Evolutionary conservation across 1,139 yeast genomes (phyloP), one percentile per base, ranked within the genome.

Genomic region (Sugiyamaella castrensis): DNA sequence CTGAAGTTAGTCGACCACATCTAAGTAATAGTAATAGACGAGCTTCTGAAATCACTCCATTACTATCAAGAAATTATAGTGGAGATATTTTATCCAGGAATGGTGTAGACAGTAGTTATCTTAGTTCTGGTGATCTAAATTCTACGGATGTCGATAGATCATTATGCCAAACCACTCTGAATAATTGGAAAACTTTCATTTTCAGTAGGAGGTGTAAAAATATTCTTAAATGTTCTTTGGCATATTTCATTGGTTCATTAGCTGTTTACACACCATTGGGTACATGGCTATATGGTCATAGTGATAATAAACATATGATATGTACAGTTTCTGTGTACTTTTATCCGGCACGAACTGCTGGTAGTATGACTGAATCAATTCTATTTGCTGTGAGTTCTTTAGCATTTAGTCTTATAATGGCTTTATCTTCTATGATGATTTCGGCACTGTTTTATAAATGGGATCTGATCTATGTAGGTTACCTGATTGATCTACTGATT

Each of bases 241-340:
- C 94, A 1, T 87, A 87, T 61, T 69, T 83, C 10, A 55, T 86
- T 1, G 94, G 89, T 1, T 83, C 94, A 0, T 62, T 85, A 48
- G 87, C 84, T 1, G 95, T 87, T n/a, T 86, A 84, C 64, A 77
- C 80, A 58, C 72, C 80, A 0, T 70, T 77, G 2, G 72, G 87
- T 40, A 77, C 85, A 28, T 58, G 63, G 16, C 54, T 80, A 1
- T 65, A 86, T 46, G 95, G 95, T 0, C 64, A 71, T 36, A 76
- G 87, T 13, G 92, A 85, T 65, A 81, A 85, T 26, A 87, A 87
- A 63, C 96, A 87, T 67, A 77, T 86, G 59, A 81, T 84, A 7
- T 88, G 95, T 24, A 87, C 95, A 0, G 84, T 84, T 13, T 86
- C 87, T 1, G 94, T 87, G 2, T 87, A 87, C 65, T 87, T 87